phyloP scores from a whole-genome alignment of 2,329 filamentous ascomycete genomes.

The Aureobasidium sp. region DNA sequence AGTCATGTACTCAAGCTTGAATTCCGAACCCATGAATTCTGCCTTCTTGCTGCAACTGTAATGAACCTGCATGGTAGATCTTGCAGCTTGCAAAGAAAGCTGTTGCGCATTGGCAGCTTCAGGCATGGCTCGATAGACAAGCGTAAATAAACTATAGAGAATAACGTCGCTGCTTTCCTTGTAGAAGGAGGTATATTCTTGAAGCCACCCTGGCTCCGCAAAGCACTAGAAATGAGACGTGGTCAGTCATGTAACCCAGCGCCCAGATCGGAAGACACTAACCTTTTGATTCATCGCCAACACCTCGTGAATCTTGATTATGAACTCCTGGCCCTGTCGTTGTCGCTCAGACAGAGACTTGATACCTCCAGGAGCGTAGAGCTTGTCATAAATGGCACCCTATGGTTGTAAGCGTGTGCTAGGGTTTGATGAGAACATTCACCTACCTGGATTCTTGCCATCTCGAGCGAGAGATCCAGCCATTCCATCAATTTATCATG shows the following conservation, averaged over 20 bases:
- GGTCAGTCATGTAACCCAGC: not conserved
- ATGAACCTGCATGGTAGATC: constrained; percentile 8
- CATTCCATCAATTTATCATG: not conserved
- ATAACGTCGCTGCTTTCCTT: not conserved
- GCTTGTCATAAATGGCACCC: constrained; percentile 12
- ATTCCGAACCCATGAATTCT: not conserved
- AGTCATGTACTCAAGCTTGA: not conserved
- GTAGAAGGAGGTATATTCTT: not conserved
- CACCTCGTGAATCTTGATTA: not conserved
- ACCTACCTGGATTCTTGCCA: not conserved
- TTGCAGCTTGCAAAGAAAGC: not conserved
- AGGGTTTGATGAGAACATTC: not conserved
- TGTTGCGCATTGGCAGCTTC: not conserved
- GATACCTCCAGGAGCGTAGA: constrained; percentile 16
- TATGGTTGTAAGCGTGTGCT: not conserved
- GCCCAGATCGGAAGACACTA: not conserved
- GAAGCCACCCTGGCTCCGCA: not conserved
- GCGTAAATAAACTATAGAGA: constrained; percentile 7
- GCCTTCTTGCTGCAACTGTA: not conserved
- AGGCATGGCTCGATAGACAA: constrained; percentile 10
- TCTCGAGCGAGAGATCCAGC: not conserved
- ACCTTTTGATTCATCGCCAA: not conserved
- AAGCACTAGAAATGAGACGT: not conserved
- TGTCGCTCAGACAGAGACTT: not conserved
- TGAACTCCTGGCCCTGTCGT: not conserved